Evolutionary conservation across 352 stramenopile genomes (phyloP).

Genomic region (Aphanomyces astaci): DNA sequence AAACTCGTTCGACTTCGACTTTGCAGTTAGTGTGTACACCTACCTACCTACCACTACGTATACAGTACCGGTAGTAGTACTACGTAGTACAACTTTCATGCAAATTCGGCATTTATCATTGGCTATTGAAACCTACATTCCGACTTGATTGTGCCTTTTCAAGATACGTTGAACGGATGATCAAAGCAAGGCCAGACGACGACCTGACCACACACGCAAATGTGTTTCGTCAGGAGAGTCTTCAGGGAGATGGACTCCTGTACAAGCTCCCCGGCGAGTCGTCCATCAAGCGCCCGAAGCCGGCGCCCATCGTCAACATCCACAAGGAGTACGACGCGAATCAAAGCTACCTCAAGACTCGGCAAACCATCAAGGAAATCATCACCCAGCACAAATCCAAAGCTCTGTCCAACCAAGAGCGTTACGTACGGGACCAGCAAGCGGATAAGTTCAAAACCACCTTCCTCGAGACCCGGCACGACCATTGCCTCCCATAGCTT

Average conservation of each 20-base stretch:
- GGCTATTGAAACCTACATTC: background rate
- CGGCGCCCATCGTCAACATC: conserved; percentile 44
- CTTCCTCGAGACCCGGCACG: conserved; percentile 45
- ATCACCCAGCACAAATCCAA: conserved; percentile 41
- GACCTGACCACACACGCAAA: conserved; percentile 1
- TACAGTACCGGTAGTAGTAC: too few species aligned
- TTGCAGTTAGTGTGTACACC: too few species aligned
- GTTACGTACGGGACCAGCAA: conserved; percentile 34
- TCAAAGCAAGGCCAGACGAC: background rate
- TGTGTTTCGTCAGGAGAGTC: conserved; percentile 1
- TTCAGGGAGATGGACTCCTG: conserved; percentile 39
- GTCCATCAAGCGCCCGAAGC: conserved; percentile 30
- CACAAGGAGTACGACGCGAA: conserved; percentile 39
- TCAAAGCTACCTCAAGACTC: conserved; percentile 39
- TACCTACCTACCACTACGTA: too few species aligned
- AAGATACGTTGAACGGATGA: background rate
- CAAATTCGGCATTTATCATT: too few species aligned
- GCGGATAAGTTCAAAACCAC: conserved; percentile 37
- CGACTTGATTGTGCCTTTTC: background rate
- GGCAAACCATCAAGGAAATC: conserved; percentile 40
- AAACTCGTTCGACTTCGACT: too few species aligned
- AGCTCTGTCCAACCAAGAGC: conserved; percentile 48
- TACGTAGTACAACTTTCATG: too few species aligned
- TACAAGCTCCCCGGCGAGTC: conserved; percentile 27
- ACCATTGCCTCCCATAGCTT: background rate